These are phyloP conservation scores for Talaromyces sp. DNA, from an alignment of 2,329 filamentous ascomycete genomes.

Conservation along the genomic window DNA sequence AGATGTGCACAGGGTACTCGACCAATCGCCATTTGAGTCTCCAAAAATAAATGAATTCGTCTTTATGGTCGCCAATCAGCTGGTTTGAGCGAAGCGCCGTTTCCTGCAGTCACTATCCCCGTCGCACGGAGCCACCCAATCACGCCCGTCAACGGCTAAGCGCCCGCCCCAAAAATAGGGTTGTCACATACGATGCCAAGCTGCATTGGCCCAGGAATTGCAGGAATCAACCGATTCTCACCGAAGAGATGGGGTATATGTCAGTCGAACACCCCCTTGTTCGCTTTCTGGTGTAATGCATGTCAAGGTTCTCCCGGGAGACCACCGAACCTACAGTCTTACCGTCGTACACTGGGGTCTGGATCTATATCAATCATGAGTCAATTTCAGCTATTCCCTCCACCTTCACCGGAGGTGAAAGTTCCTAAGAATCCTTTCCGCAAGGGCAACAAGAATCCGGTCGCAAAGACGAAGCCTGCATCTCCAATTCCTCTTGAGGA, in stretches of 20 bases:
- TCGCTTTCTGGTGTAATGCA: conserved; percentile 8
- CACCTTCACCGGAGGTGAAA: conserved; percentile 34
- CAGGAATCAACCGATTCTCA: conserved; percentile 1
- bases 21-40: conserved; percentile 12
- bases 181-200: conserved; percentile 19
- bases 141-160: conserved; percentile 28
- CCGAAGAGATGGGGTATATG: conserved; percentile 24
- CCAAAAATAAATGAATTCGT: background rate
- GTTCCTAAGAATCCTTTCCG: conserved; percentile 39
- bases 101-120: conserved; percentile 20
- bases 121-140: conserved; percentile 24
- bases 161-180: conserved; percentile 32
- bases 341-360: conserved; percentile 6
- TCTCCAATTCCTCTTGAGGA: conserved; percentile 36
- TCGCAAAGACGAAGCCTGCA: conserved; percentile 22
- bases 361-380: conserved; percentile 28
- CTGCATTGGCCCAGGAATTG: background rate
- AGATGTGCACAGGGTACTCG: conserved; percentile 14
- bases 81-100: conserved; percentile 19
- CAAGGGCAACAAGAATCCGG: conserved; percentile 28
- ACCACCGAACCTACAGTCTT: conserved; percentile 2
- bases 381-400: conserved; percentile 47
- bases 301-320: conserved; percentile 4
- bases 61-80: conserved; percentile 16
- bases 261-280: conserved; percentile 20